Evolutionary conservation across 83 land plant species (phyloP).

Genomic region (Picea abies): DNA sequence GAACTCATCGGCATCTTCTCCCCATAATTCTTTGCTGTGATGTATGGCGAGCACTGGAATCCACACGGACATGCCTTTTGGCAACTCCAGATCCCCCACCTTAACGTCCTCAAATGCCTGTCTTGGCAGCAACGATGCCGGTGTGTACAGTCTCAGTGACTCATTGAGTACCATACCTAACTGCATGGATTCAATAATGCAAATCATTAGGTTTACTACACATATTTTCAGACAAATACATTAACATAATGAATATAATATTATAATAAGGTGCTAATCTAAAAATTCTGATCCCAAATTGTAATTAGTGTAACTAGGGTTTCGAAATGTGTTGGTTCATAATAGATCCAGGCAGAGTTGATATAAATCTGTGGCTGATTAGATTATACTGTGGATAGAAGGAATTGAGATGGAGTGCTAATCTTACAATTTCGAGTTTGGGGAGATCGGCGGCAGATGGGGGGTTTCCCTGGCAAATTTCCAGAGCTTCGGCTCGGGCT

Average conservation of each 20-base stretch:
- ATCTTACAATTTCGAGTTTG: slow-evolving; percentile 35
- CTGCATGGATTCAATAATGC: slow-evolving; percentile 33
- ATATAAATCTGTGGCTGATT: no score
- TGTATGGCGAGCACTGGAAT: slow-evolving; percentile 80
- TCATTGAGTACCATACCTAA: slow-evolving; percentile 82
- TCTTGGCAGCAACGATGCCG: slow-evolving; percentile 25
- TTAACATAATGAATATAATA: no score
- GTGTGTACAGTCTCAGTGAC: slow-evolving; percentile 66
- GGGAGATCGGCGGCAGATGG: slow-evolving; percentile 43
- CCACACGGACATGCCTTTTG: slow-evolving; percentile 77
- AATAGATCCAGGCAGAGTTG: no score
- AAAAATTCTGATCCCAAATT: no score
- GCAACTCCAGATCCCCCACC: slow-evolving; percentile 67
- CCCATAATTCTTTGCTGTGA: slow-evolving; percentile 77
- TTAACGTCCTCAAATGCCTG: slow-evolving; percentile 74
- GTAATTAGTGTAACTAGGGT: no score
- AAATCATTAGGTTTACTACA: no score
- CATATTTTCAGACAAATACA: no score
- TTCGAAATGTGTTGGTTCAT: slow-evolving; percentile 31
- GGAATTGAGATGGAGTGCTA: no score
- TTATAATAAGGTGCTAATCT: no score
- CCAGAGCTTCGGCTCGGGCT: slow-evolving; percentile 51
- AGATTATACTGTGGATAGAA: no score
- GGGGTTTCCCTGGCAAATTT: slow-evolving; percentile 36
- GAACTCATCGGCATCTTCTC: slow-evolving; percentile 75